Conservation (phyloP, 164 flowering plant genomes). For the Warburgia ugandensis region DNA sequence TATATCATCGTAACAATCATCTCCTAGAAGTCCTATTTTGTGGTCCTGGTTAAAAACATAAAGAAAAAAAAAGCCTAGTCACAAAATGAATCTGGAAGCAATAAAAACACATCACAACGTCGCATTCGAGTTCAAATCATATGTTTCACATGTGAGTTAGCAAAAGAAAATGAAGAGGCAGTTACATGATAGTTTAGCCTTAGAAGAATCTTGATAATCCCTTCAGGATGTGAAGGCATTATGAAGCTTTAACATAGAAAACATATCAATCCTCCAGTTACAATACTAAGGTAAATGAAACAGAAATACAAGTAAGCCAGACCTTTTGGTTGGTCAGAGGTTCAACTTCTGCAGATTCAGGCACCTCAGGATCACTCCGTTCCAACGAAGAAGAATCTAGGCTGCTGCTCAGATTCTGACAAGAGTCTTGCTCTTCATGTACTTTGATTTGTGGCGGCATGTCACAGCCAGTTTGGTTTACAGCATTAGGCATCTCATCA, state of each 20-base stretch:
- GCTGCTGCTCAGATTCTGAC: not conserved
- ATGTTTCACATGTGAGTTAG: not conserved
- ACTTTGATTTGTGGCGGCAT: not conserved
- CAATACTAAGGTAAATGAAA: not conserved
- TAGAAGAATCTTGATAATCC: not conserved
- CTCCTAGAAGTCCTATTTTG: not conserved
- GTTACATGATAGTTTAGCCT: not conserved
- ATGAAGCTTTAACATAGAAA: not conserved
- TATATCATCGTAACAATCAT: constrained; percentile 7
- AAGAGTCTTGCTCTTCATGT: not conserved
- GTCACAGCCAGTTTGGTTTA: not conserved
- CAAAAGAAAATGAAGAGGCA: not conserved
- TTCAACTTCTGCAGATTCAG: not conserved
- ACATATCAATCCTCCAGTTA: not conserved
- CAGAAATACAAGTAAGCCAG: not conserved
- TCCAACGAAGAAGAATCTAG: not conserved
- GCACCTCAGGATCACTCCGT: not conserved
- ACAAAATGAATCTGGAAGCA: not conserved
- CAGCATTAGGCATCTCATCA: not conserved
- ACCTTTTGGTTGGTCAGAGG: not conserved
- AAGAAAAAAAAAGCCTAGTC: not conserved
- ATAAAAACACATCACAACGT: not conserved
- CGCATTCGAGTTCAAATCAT: not conserved
- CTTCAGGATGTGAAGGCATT: not conserved
- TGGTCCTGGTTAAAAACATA: too few relatives aligned